phyloP scores from a whole-genome alignment of 257 asterid species.

The Solanum infundibuliforme region DNA sequence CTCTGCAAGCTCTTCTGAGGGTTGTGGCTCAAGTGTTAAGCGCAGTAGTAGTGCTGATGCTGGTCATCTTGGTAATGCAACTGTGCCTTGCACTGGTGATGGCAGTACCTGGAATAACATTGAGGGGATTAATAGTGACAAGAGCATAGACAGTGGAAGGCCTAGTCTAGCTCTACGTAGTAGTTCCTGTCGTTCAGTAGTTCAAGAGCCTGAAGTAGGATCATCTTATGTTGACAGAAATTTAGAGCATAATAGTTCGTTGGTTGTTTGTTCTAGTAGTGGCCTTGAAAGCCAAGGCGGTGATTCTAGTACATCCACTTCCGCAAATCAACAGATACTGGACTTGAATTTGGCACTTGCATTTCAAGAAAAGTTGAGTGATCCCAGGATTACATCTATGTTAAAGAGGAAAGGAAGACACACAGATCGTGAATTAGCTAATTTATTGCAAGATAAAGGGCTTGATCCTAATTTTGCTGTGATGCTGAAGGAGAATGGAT shows the following conservation, averaged over 20 bases:
- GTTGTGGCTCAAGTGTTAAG: slow-evolving; percentile 95
- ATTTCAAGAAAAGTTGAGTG: slow-evolving; percentile 81
- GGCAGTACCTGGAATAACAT: slow-evolving; percentile 65
- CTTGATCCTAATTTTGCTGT: slow-evolving; percentile 98
- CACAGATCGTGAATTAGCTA: slow-evolving; percentile 81
- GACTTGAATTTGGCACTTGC: slow-evolving; percentile 92
- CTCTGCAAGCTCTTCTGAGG: slow-evolving; percentile 95
- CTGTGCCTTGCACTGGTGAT: slow-evolving; percentile 67
- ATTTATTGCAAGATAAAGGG: slow-evolving; percentile 87
- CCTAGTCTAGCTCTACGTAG: slow-evolving; percentile 76
- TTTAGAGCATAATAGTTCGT: slow-evolving; percentile 51
- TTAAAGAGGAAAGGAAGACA: slow-evolving; percentile 69
- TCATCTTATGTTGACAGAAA: slow-evolving; percentile 62
- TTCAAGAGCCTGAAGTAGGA: slow-evolving; percentile 92
- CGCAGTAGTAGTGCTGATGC: slow-evolving; percentile 99
- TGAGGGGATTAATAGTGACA: slow-evolving; percentile 84
- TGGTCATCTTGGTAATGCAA: slow-evolving; percentile 64
- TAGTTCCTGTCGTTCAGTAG: slow-evolving; percentile 82
- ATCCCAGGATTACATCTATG: slow-evolving; percentile 83
- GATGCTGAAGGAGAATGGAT: slow-evolving; percentile 96
- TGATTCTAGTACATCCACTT: slow-evolving; percentile 80
- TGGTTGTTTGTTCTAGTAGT: slow-evolving; percentile 85
- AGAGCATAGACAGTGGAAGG: slow-evolving; percentile 91
- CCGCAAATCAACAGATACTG: slow-evolving; percentile 59
- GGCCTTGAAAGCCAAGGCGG: slow-evolving; percentile 94